Base-by-base conservation (phyloP, 352 stramenopile genomes). In the Globisporangium middletonii region DNA sequence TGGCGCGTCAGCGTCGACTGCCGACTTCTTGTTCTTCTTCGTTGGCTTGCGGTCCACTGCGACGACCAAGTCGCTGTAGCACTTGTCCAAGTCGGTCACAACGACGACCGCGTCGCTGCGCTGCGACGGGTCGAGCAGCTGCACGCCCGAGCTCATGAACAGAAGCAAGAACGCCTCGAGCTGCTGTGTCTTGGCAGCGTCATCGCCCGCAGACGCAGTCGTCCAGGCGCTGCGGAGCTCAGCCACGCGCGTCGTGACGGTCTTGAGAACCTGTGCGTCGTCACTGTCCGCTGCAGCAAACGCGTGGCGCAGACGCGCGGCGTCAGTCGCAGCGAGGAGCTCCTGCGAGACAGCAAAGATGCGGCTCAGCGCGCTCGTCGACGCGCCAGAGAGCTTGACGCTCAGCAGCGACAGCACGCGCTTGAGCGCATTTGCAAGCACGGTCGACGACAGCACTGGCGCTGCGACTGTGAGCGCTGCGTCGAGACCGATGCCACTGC, bases 161-260 rank as follows among this genome's bases (percentile, higher is more conserved):
- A 95, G 69, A 53, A 93, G 38, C 48, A 77, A 50, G 60, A 93
- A 93, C 43, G 77, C 75, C 50, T 92, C 76, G 27, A 88, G 55
- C 53, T 78, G 67, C 50, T 82, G 73, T 23, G n/a, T 54, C 35
- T 23, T 60, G 43, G 46, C 67, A 27, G 59, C 57, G 9, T 70
- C 63, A 4, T 55, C 53, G 45, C 51, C 28, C 7, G 23, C 44
- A 8, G 41, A 19, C 0, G 59, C 59, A 7, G 35, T 41, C 18
- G 63, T 57, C 57, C 71, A 70, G n/a, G 55, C 67, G 18, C 50
- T 56, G 42, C 61, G 69, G 33, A 75, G 54, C 50, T 72, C 66
- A 7, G 47, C 43, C 46, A 81, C 61, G 52, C 78, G 70, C 4
- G 35, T 55, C n/a, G 68, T 37, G 35, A 88, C 66, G 7, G 59